Evolutionary conservation across 257 asterid species (phyloP).

Genomic region (Penstemon newberryi): DNA sequence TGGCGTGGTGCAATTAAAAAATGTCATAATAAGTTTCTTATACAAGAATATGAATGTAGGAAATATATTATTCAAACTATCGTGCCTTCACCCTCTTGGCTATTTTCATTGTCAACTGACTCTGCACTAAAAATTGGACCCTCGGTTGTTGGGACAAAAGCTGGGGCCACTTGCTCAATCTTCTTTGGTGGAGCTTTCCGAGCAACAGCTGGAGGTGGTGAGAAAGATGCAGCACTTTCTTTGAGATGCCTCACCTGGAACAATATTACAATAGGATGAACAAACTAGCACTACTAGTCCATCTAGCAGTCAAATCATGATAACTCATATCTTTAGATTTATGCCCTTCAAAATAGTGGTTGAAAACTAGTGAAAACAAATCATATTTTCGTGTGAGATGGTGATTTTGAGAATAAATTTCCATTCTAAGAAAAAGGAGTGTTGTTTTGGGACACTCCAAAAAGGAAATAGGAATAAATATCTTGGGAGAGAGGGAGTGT

Average conservation of each 20-base stretch:
- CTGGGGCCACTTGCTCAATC: conserved; percentile 48
- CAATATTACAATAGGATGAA: conserved; percentile 20
- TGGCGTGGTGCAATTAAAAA: background rate
- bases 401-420: too few species aligned
- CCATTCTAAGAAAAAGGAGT: too few species aligned
- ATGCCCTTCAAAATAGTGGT: too few species aligned
- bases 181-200: conserved; percentile 51
- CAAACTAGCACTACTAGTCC: background rate
- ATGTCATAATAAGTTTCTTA: background rate
- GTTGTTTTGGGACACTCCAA: background rate
- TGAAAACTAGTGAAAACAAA: too few species aligned
- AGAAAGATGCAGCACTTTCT: conserved; percentile 57
- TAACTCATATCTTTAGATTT: background rate
- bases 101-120: conserved; percentile 51
- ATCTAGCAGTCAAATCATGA: background rate
- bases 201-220: conserved; percentile 52
- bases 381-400: too few species aligned
- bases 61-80: conserved; percentile 10
- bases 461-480: background rate
- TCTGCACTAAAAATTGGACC: conserved; percentile 47
- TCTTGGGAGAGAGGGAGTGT: background rate
- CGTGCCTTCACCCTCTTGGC: conserved; percentile 80
- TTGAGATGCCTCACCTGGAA: conserved; percentile 83
- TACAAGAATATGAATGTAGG: background rate
- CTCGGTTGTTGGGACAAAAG: conserved; percentile 40